Conservation (phyloP, 2,329 filamentous ascomycete genomes). For the Pseudocercospora pini-densiflorae region DNA sequence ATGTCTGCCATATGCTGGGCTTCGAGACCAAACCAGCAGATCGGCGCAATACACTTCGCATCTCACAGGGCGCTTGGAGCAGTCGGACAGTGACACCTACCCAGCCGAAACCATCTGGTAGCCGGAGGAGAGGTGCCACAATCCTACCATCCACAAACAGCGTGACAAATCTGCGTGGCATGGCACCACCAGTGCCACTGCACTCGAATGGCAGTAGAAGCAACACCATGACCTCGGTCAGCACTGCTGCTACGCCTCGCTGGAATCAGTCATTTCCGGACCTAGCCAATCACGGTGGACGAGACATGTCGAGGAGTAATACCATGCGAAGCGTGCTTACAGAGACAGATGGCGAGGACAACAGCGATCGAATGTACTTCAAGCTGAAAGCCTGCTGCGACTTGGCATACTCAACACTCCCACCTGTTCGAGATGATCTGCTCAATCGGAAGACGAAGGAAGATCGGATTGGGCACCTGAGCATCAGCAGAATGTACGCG, state of each 20-base stretch:
- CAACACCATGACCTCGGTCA: slow-evolving; percentile 54
- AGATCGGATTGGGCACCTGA: slow-evolving; percentile 50
- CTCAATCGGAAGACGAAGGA: slow-evolving; percentile 66
- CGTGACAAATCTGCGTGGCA: slow-evolving; percentile 40
- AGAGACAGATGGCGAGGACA: slow-evolving; percentile 76
- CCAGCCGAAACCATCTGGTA: slow-evolving; percentile 49
- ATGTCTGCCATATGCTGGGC: slow-evolving; percentile 60
- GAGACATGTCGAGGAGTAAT: slow-evolving; percentile 45
- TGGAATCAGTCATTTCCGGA: slow-evolving; percentile 81
- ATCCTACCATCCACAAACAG: slow-evolving; percentile 52
- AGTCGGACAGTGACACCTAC: slow-evolving; percentile 51
- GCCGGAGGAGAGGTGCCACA: slow-evolving; percentile 56
- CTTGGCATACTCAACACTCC: slow-evolving; percentile 72
- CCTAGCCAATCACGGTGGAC: slow-evolving; percentile 44
- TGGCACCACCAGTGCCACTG: slow-evolving; percentile 48
- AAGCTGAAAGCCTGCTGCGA: slow-evolving; percentile 76
- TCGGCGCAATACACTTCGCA: slow-evolving; percentile 33
- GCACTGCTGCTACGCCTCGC: slow-evolving; percentile 66
- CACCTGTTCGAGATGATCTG: slow-evolving; percentile 71
- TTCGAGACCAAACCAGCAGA: slow-evolving; percentile 41
- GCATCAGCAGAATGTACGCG: slow-evolving; percentile 65
- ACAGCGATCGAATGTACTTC: slow-evolving; percentile 82
- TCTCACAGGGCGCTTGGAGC: slow-evolving; percentile 36
- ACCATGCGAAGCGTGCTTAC: slow-evolving; percentile 59
- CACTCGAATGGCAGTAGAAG: slow-evolving; percentile 56